Conservation (phyloP, 352 stramenopile species). For the Phytophthora ohioensis region DNA sequence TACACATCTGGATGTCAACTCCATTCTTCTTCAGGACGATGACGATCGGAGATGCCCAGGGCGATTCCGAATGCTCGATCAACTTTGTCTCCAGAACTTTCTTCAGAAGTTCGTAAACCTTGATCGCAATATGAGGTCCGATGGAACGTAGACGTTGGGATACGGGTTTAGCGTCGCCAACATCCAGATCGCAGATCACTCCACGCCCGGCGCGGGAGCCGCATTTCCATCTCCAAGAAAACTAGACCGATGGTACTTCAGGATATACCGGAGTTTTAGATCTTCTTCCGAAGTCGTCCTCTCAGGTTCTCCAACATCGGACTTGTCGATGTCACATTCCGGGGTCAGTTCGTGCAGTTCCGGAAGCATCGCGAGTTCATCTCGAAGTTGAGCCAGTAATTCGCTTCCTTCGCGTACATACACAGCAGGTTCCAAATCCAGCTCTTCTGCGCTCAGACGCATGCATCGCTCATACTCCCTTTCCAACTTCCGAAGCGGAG, state of each 20-base stretch:
- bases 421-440: conserved; percentile 4
- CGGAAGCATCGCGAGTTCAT: background rate
- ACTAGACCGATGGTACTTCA: too few species aligned
- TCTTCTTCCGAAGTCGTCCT: background rate
- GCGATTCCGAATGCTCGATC: conserved; percentile 2
- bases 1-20: background rate
- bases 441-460: background rate
- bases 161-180: conserved; percentile 5
- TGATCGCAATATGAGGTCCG: background rate
- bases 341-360: conserved; percentile 7
- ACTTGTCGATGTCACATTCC: background rate
- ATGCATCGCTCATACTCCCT: too few species aligned
- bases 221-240: too few species aligned
- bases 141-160: background rate
- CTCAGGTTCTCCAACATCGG: background rate
- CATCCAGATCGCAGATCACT: conserved; percentile 12
- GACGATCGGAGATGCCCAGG: conserved; percentile 7
- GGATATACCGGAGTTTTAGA: background rate
- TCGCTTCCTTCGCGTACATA: conserved; percentile 11
- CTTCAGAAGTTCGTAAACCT: background rate
- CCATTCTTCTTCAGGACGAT: conserved; percentile 11
- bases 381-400: background rate
- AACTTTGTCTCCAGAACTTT: background rate
- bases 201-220: background rate
- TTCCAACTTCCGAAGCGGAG: too few species aligned